Base-by-base conservation (phyloP, 768 basidiomycete species). In the Tulasnella sp. region DNA sequence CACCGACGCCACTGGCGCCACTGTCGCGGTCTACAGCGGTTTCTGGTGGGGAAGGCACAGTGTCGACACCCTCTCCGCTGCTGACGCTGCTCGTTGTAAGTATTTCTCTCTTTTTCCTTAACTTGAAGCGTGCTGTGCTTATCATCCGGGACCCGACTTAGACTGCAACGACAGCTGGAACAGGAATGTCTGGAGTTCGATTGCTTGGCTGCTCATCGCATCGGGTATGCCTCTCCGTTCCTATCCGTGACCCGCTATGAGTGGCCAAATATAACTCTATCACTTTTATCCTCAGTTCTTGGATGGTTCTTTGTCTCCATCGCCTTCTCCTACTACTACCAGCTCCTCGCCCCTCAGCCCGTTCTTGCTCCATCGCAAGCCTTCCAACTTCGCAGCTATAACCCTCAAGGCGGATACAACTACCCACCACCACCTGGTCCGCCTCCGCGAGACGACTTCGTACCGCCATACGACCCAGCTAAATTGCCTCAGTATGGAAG, bases 301-400 rank as follows among this genome's bases (percentile, higher is more conserved):
- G 85, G 86, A 64, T 79, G 85, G 45, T 81, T 94, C 77, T 93
- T 93, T 85, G 86, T 88, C n/a, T 78, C 86, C 69, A 79, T 92
- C 79, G 88, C 90, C 2, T 91, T 91, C 81, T 85, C 86, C 17
- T 96, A 90, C 84, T 89, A 91, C 80, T 90, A 90, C 31, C 93
- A 96, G 83, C 80, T 89, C 1, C 86, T 90, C 40, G 91, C 93
- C 81, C 93, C 93, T 0, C 82, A 86, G 3, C 88, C 88, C 78
- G 0, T 64, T 12, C 79, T 83, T 74, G 81, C 77, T 22, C 78
- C 78, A 6, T 77, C 79, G 2, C 79, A 78, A 49, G 79, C 78
- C 15, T 76, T 68, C 75, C 58, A 52, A 39, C 69, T 76, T 14
- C 38, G 40, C 45, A 54, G 34, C 39, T 76, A 77, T 38, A 71